Evolutionary conservation across 129 eudicot species (phyloP), one percentile per base, ranked within the genome.

Genomic region (Artemisia tridentata): DNA sequence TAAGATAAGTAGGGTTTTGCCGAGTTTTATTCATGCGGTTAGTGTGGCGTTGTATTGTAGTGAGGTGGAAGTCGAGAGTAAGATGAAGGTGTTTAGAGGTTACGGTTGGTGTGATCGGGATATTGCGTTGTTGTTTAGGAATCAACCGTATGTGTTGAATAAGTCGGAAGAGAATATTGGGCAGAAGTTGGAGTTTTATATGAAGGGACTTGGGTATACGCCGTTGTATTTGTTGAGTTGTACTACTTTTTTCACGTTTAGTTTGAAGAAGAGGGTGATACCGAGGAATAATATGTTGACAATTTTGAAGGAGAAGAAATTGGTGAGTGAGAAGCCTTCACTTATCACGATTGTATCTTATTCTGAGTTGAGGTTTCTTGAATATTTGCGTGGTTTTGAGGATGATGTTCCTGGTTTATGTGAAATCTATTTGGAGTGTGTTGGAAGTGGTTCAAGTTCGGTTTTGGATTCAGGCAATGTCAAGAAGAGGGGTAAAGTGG

Each of bases 71-170:
- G 11, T 84, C 0, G 80, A 78, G 45, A 65, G 51, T 20, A 84
- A 68, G 70, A 51, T 71, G 69, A 15, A 56, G 13, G 7, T 75
- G 7, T 84, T 78, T 25, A 81, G 68, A 75, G 64, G 84, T 20
- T 84, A 66, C 68, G 86, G 89, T 41, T 81, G 79, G 82, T 71
- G 69, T 12, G 84, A 78, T 72, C 50, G 50, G 11, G 84, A 78
- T 14, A 72, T 81, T 3, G 16, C 16, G 1, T 62, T 51, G 31
- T 59, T 81, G 75, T 53, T 65, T 27, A 78, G 66, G 81, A 51
- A 12, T 52, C 67, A 43, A 7, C 86, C 86, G 0, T 34, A 18
- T 21, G 41, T 49, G 58, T 50, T 84, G 65, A 53, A 38, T 9
- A 23, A 63, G 15, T 75, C 86, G 0, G 84, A 78, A 18, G 74